phyloP scores from a whole-genome alignment of 129 eudicot species.

The Glebionis coronaria region DNA sequence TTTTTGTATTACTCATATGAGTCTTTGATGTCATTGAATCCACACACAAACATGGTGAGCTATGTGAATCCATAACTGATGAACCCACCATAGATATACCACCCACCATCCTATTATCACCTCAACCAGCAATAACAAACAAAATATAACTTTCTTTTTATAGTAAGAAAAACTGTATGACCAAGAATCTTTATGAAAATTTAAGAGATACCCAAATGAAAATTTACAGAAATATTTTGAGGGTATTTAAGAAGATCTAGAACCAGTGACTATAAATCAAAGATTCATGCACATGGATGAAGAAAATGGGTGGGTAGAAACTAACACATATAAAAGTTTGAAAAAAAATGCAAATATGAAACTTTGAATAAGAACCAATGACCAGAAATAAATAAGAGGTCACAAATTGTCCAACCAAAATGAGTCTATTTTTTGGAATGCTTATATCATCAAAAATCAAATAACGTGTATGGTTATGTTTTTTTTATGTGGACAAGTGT shows the following conservation, averaged over 20 bases:
- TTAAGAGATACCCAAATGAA: conserved; percentile 36
- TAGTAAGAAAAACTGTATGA: conserved; percentile 9
- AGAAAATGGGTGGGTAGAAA: conserved; percentile 41
- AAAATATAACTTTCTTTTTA: conserved; percentile 13
- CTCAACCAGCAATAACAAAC: background rate
- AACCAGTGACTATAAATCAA: conserved; percentile 23
- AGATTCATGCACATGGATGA: conserved; percentile 43
- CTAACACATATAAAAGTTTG: background rate
- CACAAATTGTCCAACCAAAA: conserved; percentile 37
- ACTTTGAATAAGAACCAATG: conserved; percentile 24
- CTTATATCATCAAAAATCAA: conserved; percentile 27
- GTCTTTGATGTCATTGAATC: conserved; percentile 56
- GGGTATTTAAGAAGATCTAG: conserved; percentile 36
- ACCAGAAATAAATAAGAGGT: conserved; percentile 59
- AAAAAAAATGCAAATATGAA: conserved; percentile 18
- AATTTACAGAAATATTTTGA: conserved; percentile 28
- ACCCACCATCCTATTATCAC: conserved; percentile 59
- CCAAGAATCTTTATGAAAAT: conserved; percentile 17
- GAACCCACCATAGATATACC: conserved; percentile 70
- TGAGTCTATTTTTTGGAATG: conserved; percentile 10
- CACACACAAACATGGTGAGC: conserved; percentile 70
- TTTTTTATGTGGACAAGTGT: conserved; percentile 23
- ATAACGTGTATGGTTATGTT: conserved; percentile 32
- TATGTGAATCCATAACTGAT: conserved; percentile 67
- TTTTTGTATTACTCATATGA: conserved; percentile 33